Base-by-base conservation (phyloP, 495 filamentous ascomycete species). In the Hypoxylon fuscum region DNA sequence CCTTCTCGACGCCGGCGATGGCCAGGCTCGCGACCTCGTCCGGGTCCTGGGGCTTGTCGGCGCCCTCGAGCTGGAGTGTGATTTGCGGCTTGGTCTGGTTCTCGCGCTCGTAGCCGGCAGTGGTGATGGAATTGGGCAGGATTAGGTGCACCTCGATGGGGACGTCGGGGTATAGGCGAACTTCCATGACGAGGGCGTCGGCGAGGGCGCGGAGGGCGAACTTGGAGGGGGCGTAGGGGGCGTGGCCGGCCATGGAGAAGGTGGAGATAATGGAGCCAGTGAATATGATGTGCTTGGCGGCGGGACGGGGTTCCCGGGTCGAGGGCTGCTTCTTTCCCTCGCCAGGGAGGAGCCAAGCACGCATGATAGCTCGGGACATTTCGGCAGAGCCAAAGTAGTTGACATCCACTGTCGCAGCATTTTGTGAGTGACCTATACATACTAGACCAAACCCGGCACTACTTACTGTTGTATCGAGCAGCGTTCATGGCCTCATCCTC, bases 341-440 rank as follows among this genome's bases (percentile, higher is more conserved):
- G 0, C 61, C 32, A n/a, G 85, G 81, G 22, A 73, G 72, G 29
- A 90, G 81, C 81, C 87, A 86, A 42, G 81, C 74, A 47, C 73
- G 77, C 20, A 90, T 70, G 20, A 83, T 78, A 7, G 83, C 83
- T 69, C 93, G 90, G 25, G 92, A 90, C 62, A 92, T 89, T 67
- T 94, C 90, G 35, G 87, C 87, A 5, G 86, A 84, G 27, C 91
- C 88, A 79, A 89, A 93, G 76, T 92, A 97, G 69, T 97, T 93
- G 34, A 88, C 86, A 70, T 91, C 88, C 85, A 96, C 40, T 43
- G 27, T 25, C 32, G 22, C 32, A 20, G 32, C 1, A 52, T 40
- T 40, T 52, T 3, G 22, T 25, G 40, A 42, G 40, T 11, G 18
- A 22, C 21, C 15, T 18, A 22, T 22, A 42, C 18, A 42, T 5